A percentile compares a stretch with the other conserved stretches of the same genome.
phyloP scores from a whole-genome alignment of 768 basidiomycete species.

The Pulveroboletus ravenelii region DNA sequence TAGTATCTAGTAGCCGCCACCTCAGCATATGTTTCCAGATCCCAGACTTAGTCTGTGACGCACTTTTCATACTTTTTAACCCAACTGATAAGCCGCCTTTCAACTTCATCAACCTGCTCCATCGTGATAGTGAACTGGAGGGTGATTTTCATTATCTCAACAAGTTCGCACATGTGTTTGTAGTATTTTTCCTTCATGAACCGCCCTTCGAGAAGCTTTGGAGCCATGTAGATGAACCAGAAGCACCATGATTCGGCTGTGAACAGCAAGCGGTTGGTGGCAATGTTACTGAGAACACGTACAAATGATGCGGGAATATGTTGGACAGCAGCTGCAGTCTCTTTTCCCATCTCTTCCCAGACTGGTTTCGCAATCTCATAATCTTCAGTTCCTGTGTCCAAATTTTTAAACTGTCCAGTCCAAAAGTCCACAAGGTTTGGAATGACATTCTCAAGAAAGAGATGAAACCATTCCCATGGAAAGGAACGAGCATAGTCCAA shows the following conservation, averaged over 20 bases:
- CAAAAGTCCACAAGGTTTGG: neutral
- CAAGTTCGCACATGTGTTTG: conserved; percentile 5
- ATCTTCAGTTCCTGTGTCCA: neutral
- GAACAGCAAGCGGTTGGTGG: neutral
- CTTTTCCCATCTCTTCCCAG: too few species aligned
- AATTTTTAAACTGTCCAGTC: neutral
- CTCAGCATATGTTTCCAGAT: too few species aligned
- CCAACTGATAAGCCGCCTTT: neutral
- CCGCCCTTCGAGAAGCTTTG: conserved; percentile 5
- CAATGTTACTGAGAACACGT: conserved; percentile 31
- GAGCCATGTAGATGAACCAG: conserved; percentile 20
- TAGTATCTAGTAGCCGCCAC: conserved; percentile 1
- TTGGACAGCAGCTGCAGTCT: conserved; percentile 18
- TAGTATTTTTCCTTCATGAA: conserved; percentile 14
- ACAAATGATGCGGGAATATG: conserved; percentile 30
- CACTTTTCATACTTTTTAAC: conserved; percentile 8
- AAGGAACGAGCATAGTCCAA: neutral
- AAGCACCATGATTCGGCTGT: conserved; percentile 20
- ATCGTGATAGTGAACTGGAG: neutral
- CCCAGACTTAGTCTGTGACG: too few species aligned
- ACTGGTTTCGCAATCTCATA: too few species aligned
- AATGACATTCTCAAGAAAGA: neutral
- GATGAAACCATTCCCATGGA: neutral
- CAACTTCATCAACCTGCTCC: conserved; percentile 2
- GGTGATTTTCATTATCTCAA: conserved; percentile 2